Base-by-base conservation (phyloP, 179 eudicot species). In the Spergularia azorica region DNA sequence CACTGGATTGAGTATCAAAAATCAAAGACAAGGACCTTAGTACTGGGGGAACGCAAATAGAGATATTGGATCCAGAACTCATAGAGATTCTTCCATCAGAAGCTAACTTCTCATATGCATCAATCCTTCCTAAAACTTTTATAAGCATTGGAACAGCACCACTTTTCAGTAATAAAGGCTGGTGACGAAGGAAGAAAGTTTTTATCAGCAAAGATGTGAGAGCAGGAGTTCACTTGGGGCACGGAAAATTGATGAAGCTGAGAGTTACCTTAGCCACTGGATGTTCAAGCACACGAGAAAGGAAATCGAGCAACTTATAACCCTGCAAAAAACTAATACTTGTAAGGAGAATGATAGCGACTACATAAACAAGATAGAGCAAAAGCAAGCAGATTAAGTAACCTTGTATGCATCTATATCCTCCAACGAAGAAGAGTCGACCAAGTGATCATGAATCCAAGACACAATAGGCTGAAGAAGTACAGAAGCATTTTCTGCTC, bases 381-480 rank as follows among this genome's bases (percentile, higher is more conserved):
- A 21, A n/a, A 56, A 66, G 55, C 32, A 12, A 63, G 55, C 3
- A 56, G n/a, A 69, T 41, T 26, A n/a, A 65, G 79, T 62, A 39
- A 96, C 99, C 99, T 96, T 96, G 87, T 85, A 96, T 63, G 90
- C 78, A 80, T 94, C 98, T 52, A 75, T 83, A 55, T 96, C 97
- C 6, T 83, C 83, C 73, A 89, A 72, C 38, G 87, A 75, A 69
- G 89, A 85, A 70, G 80, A 72, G 64, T 82, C 89, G 36, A 82
- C 82, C 58, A 93, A 75, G 70, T 81, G 84, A 67, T 86, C 81
- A 71, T 63, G 80, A 62, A 95, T 82, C 91, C 88, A 89, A 39
- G 86, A 84, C 67, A 92, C 65, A 71, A 96, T 86, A 56, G 98
- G 98, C 70, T 80, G 89, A 64, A 96, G 76, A 74, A 96, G 91